These are phyloP conservation scores for Paramecium caudatum DNA, from an alignment of 73 alveolate species.

Conservation along the genomic window DNA sequence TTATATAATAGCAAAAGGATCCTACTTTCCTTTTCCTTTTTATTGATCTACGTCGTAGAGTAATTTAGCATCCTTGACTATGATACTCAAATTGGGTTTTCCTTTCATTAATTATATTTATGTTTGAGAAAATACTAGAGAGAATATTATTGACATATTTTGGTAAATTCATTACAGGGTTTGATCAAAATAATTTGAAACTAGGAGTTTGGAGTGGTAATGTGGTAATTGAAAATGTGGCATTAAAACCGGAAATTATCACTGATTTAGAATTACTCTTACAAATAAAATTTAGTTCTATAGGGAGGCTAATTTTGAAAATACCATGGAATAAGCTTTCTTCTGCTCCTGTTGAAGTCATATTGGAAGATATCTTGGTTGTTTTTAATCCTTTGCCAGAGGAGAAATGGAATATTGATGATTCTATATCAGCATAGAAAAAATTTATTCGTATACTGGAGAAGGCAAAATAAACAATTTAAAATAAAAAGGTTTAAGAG, in stretches of 20 bases:
- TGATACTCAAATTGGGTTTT: slow-evolving; percentile 8
- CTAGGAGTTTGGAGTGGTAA: slow-evolving; percentile 94
- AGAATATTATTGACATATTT: slow-evolving; percentile 88
- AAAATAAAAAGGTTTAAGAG: slow-evolving; percentile 71
- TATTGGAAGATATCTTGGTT: slow-evolving; percentile 88
- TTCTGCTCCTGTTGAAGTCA: slow-evolving; percentile 94
- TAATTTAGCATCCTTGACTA: background rate
- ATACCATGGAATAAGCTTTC: slow-evolving; percentile 97
- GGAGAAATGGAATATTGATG: slow-evolving; percentile 82
- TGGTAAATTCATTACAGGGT: slow-evolving; percentile 94
- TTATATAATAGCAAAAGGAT: background rate
- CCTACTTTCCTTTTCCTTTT: background rate
- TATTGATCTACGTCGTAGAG: background rate
- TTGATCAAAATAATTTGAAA: slow-evolving; percentile 89
- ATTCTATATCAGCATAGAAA: slow-evolving; percentile 76
- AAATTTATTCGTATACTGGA: slow-evolving; percentile 58
- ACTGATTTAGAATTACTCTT: slow-evolving; percentile 90
- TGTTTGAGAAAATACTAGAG: slow-evolving; percentile 90
- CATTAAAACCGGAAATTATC: slow-evolving; percentile 86
- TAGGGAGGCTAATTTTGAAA: slow-evolving; percentile 86
- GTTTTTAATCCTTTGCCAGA: slow-evolving; percentile 84
- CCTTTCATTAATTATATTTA: slow-evolving; percentile 28
- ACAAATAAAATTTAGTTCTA: slow-evolving; percentile 85
- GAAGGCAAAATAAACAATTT: background rate
- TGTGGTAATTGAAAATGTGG: slow-evolving; percentile 90